phyloP scores from a whole-genome alignment of 2,329 filamentous ascomycete genomes.

The Tolypocladium cylindrosporum region DNA sequence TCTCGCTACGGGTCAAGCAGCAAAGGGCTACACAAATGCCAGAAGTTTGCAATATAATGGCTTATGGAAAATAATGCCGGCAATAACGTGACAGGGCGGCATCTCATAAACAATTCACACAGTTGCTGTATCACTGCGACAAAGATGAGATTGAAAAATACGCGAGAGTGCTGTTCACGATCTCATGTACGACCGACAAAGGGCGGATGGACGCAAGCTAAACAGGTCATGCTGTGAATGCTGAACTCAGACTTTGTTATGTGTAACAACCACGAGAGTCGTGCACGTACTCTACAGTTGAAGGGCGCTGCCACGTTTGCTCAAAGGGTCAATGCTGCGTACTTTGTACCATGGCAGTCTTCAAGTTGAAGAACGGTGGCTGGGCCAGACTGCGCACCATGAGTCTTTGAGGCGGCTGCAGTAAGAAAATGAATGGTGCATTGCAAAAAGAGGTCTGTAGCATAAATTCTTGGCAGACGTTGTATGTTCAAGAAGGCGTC shows the following conservation, averaged over 20 bases:
- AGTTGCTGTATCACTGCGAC: not conserved
- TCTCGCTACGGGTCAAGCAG: not conserved
- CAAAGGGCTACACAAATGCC: not conserved
- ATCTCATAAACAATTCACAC: not conserved
- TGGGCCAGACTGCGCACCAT: not conserved
- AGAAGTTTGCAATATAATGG: not conserved
- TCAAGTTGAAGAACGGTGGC: not conserved
- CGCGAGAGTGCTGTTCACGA: not conserved
- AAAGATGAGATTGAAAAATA: not conserved
- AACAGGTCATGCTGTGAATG: not conserved
- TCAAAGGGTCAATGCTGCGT: not conserved
- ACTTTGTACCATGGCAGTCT: too few relatives aligned
- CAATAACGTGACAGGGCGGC: not conserved
- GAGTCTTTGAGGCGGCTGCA: not conserved
- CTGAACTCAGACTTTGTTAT: not conserved
- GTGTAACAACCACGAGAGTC: not conserved
- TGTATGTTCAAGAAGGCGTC: not conserved
- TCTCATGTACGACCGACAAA: not conserved
- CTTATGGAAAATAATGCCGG: not conserved
- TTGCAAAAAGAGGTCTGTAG: not conserved
- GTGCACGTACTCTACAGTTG: too few relatives aligned
- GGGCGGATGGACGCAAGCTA: not conserved
- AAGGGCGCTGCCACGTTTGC: too few relatives aligned
- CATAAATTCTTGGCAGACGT: accelerated
- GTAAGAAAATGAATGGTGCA: not conserved